A percentile compares a stretch with the other conserved stretches of the same genome.
Evolutionary conservation across 2,329 filamentous ascomycete genomes (phyloP).

Genomic region (Coleophoma crateriformis): DNA sequence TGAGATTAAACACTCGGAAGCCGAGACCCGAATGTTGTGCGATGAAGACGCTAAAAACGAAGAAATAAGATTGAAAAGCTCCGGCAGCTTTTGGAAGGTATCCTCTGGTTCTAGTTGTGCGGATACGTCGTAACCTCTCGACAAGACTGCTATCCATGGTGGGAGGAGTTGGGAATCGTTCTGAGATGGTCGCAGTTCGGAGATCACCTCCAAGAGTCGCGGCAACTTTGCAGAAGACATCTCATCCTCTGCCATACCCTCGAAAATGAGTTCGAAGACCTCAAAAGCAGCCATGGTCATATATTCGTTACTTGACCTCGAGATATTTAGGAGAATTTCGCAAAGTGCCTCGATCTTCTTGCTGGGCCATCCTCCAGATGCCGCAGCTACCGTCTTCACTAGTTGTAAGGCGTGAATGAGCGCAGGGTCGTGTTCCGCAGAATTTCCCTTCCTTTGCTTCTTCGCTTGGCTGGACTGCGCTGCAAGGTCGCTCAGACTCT

Average conservation of each 20-base stretch:
- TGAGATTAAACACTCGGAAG: constrained; percentile 90
- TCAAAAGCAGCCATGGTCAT: constrained; percentile 96
- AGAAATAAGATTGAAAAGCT: constrained; percentile 74
- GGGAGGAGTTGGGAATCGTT: constrained; percentile 94
- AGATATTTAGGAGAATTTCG: constrained; percentile 83
- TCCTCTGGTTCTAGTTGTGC: constrained; percentile 84
- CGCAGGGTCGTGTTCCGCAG: constrained; percentile 66
- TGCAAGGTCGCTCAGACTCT: constrained; percentile 71
- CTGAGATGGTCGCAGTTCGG: constrained; percentile 82
- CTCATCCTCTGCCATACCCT: constrained; percentile 80
- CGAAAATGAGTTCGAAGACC: constrained; percentile 95
- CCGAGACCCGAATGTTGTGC: constrained; percentile 89
- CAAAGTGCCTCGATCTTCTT: constrained; percentile 91
- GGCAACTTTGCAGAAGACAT: constrained; percentile 86
- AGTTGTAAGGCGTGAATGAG: constrained; percentile 90
- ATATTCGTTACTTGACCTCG: constrained; percentile 86
- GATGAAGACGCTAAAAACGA: constrained; percentile 81
- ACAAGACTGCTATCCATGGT: constrained; percentile 94
- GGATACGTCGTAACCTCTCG: constrained; percentile 88
- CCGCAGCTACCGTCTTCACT: constrained; percentile 81
- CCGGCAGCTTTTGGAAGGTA: constrained; percentile 84
- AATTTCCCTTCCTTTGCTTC: constrained; percentile 61
- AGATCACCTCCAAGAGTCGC: constrained; percentile 83
- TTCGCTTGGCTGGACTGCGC: constrained; percentile 54
- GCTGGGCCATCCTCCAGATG: constrained; percentile 91